phyloP scores from a whole-genome alignment of 2,329 filamentous ascomycete species.

The Fusarium ramigenum region DNA sequence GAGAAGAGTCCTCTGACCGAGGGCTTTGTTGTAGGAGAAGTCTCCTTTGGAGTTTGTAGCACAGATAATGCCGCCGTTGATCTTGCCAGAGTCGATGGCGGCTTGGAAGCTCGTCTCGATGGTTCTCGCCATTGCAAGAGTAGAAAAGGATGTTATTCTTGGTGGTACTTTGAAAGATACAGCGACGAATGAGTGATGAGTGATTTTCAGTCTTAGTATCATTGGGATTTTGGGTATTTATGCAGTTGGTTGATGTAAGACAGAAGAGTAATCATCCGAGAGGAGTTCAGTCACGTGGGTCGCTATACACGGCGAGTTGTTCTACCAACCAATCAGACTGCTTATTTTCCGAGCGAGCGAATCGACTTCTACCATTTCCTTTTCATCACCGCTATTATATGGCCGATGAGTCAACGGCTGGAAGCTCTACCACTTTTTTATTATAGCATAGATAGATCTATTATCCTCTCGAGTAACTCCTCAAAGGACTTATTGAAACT shows the following conservation, averaged over 20 bases:
- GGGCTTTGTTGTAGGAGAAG: constrained; percentile 52
- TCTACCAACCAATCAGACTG: not conserved
- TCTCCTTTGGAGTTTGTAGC: constrained; percentile 50
- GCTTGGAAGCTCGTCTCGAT: constrained; percentile 52
- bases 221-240: not conserved
- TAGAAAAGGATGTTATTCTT: not conserved
- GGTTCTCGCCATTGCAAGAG: constrained; percentile 35
- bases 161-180: rapidly evolving
- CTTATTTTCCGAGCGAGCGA: constrained; percentile 6
- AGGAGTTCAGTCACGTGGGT: not conserved
- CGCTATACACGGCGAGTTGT: too few relatives aligned
- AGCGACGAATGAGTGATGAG: rapidly evolving
- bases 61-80: constrained; percentile 55
- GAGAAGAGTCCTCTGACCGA: constrained; percentile 53
- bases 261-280: not conserved
- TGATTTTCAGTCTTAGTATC: not conserved
- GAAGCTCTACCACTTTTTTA: too few relatives aligned
- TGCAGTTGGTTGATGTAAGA: constrained; percentile 6
- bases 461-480: rapidly evolving
- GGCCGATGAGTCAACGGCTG: not conserved
- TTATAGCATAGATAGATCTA: not conserved
- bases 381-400: too few relatives aligned
- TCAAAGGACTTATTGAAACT: rapidly evolving
- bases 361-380: not conserved
- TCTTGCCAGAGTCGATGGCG: constrained; percentile 54